Evolutionary conservation across 495 filamentous ascomycete species (phyloP), one percentile per base, ranked within the genome.

Genomic region (Rhypophila decipiens): DNA sequence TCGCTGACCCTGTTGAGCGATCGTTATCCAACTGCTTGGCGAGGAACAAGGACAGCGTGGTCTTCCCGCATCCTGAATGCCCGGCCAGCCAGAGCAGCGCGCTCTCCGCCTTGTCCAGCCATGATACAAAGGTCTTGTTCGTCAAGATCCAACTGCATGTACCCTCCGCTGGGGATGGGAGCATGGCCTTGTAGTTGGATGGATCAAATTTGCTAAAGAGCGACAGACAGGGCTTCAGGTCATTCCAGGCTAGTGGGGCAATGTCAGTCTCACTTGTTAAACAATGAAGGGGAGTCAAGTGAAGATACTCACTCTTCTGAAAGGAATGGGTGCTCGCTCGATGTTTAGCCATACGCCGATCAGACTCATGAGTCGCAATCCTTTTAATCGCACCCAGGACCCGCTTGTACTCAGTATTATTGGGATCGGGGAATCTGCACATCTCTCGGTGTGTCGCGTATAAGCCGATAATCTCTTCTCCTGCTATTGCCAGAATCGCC

Each of bases 81-180:
- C 58, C 58, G 37, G 44, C 58, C 1, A 61, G 51, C 58, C 58
- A 61, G 15, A 61, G 46, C 0, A 61, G 43, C n/a, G 39, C 49
- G 7, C 44, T 20, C 17, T 50, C 31, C 1, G 46, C 17, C 31
- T 50, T 23, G 5, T 8, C 12, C 24, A 43, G 13, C 59, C 59
- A 62, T 3, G 50, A 31, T n/a, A 17, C 44, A 42, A 56, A 59
- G 4, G 44, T 24, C 5, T 42, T 27, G 33, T 57, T 43, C 12
- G 45, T 47, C 36, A 62, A 12, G 33, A 62, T 42, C 59, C 59
- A 62, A 36, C 53, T 43, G 42, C 59, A 62, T 27, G 58, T 61
- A 2, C 55, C 58, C 15, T 55, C 40, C 2, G 38, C 58, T 12
- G 55, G 51, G 13, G 55, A 35, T 12, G 55, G 51, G 13, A 58